Evolutionary conservation across 768 basidiomycete genomes (phyloP), one percentile per base, ranked within the genome.

Genomic region (Symmetrospora coprosmae): DNA sequence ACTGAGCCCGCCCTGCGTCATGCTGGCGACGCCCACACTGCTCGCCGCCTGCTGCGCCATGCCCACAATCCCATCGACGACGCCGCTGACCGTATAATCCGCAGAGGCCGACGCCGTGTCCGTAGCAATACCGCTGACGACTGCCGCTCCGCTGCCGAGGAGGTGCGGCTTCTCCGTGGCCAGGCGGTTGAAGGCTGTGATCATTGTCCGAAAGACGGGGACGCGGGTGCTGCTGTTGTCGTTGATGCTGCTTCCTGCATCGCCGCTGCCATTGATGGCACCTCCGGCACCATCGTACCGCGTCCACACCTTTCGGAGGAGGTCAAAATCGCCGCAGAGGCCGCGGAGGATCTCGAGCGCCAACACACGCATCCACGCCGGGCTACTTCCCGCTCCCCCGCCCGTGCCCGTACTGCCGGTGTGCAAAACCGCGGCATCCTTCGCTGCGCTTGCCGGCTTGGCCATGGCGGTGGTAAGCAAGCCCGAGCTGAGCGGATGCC

Each of bases 301-400:
- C 55, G 80, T 78, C 83, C 84, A 89, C n/a, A 87, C 75, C 61
- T 78, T 81, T 31, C 84, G 79, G 74, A 87, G 80, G 7, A 87
- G 77, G 60, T 85, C 83, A 0, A 82, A 81, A 62, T 89, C 87
- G 61, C 79, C 83, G 69, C 86, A 90, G 30, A 90, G 69, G 7
- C 88, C 91, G 71, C 90, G 77, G 75, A 92, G 82, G 43, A 90
- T 84, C 70, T 97, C 91, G 82, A 92, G 82, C 1, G 87, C 83
- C 8, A 97, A 77, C 0, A 92, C 87, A 16, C 89, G 77, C 77
- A 88, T 85, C 90, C 91, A 97, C 30, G 76, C 71, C 0, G 88
- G 86, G 28, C 62, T 55, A 52, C 56, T 62, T 7, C 66, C 62
- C 28, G 51, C 53, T 5, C 64, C 74, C 25, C 43, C 55, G 21